These are phyloP conservation scores for Kodamaea sagamina DNA, from an alignment of 805 yeast species.

Conservation along the genomic window DNA sequence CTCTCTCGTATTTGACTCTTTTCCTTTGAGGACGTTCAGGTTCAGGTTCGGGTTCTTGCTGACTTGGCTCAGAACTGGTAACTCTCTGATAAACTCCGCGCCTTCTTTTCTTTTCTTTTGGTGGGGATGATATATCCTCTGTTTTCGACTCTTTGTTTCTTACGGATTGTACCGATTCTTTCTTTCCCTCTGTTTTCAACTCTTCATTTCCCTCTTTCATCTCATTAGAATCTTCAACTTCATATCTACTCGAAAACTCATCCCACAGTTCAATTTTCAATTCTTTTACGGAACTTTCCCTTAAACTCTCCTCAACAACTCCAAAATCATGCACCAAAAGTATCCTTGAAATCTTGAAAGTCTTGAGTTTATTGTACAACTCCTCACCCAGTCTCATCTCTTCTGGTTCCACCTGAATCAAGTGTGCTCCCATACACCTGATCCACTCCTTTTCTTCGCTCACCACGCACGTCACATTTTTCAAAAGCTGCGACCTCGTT, in stretches of 20 bases:
- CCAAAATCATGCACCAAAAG: neutral
- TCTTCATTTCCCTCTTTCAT: neutral
- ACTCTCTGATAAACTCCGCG: constrained; percentile 9
- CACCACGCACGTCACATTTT: constrained; percentile 8
- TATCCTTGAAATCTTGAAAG: neutral
- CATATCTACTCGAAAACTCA: neutral
- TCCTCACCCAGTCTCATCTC: neutral
- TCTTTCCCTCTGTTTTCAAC: too few species aligned
- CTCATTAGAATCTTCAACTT: neutral
- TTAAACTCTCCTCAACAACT: constrained; percentile 3
- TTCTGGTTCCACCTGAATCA: neutral
- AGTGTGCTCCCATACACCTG: constrained; percentile 6
- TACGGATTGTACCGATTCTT: too few species aligned
- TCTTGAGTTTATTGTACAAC: neutral
- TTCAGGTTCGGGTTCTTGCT: neutral
- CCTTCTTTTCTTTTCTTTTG: constrained; percentile 1
- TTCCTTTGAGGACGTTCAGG: constrained; percentile 6
- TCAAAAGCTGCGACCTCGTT: constrained; percentile 6
- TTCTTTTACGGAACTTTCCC: neutral
- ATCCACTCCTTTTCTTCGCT: constrained; percentile 2
- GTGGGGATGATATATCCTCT: too few species aligned
- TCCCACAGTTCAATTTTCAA: constrained; percentile 9
- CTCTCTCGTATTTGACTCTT: constrained; percentile 35
- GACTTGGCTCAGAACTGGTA: constrained; percentile 1
- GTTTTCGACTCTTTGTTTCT: too few species aligned